A percentile compares a stretch with the other conserved stretches of the same genome.
These are phyloP conservation scores for Ballota nigra DNA, from an alignment of 257 asterid genomes.

Conservation along the genomic window DNA sequence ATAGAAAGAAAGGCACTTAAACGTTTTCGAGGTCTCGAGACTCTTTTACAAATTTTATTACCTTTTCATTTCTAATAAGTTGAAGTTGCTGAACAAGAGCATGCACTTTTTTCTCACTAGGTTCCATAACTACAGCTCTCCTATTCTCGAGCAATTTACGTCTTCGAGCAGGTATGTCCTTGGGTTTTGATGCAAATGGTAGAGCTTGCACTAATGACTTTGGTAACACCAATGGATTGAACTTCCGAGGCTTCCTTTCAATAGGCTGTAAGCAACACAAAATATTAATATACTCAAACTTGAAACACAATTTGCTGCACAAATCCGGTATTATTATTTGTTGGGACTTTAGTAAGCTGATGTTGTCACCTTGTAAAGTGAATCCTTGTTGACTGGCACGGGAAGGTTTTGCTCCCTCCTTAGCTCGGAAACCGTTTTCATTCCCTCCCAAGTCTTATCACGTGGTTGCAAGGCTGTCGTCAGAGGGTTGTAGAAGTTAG, in stretches of 20 bases:
- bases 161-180: conserved; percentile 51
- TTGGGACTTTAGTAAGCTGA: neutral
- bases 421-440: conserved; percentile 91
- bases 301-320: neutral
- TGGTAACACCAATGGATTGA: conserved; percentile 72
- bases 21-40: too few relatives aligned
- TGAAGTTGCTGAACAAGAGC: conserved; percentile 68
- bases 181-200: conserved; percentile 82
- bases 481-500: conserved; percentile 76
- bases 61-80: conserved; percentile 68
- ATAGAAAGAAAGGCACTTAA: neutral
- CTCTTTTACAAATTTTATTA: neutral
- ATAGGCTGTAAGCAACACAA: conserved; percentile 49
- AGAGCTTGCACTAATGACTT: conserved; percentile 64
- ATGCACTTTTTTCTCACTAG: conserved; percentile 66
- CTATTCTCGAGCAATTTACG: conserved; percentile 42
- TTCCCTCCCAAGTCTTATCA: conserved; percentile 74
- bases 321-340: neutral
- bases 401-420: conserved; percentile 73
- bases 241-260: conserved; percentile 81
- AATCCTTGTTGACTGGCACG: conserved; percentile 82
- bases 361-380: conserved; percentile 66
- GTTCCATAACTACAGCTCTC: conserved; percentile 90
- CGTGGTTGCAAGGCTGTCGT: conserved; percentile 95
- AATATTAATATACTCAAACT: neutral